Base-by-base conservation (phyloP, 768 basidiomycete species). In the Punctularia strigosozonata region DNA sequence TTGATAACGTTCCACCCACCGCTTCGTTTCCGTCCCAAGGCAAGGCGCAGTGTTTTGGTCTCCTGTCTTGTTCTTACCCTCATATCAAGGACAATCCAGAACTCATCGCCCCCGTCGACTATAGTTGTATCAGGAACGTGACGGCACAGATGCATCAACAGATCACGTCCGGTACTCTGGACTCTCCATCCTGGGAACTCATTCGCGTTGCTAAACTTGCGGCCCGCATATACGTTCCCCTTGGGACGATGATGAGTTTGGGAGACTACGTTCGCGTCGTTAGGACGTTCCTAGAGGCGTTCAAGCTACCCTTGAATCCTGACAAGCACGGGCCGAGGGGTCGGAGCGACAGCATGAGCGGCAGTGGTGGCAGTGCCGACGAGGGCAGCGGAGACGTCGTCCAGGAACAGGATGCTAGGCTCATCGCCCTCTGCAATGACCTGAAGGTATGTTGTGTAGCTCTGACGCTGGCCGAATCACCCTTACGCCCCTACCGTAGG, bases 181-280 rank as follows among this genome's bases (percentile, higher is more conserved):
- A 88, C 45, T 80, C 88, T 3, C 90, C 89, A 19, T 81, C 81
- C 4, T 92, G 89, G 86, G 70, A 77, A 45, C 62, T 80, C 24
- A 66, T 88, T 28, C 73, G 86, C 32, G 72, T 70, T 17, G 78
- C 81, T 18, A 86, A 87, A 54, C 66, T 83, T 32, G 83, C 86
- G 3, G 68, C 83, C 14, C 62, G 83, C 20, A 77, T 92, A 33
- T 92, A 92, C 49, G 85, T 77, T 4, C 89, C 89, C 2, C 62
- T 91, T n/a, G 89, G 89, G 30, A 91, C 89, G 12, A 65, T 60
- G 10, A 87, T 92, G 82, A 74, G 69, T 39, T 65, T 92, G 13
- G 88, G 90, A 8, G 83, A 92, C 54, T 75, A 86, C 52, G 80
- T 91, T 20, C 73, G 87, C 17, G 67, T 87, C 6, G 77, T 72